Percentiles rank a stretch among this genome's conserved stretches.
Conservation (phyloP, 352 stramenopile genomes). For the Pythium coloratum region DNA sequence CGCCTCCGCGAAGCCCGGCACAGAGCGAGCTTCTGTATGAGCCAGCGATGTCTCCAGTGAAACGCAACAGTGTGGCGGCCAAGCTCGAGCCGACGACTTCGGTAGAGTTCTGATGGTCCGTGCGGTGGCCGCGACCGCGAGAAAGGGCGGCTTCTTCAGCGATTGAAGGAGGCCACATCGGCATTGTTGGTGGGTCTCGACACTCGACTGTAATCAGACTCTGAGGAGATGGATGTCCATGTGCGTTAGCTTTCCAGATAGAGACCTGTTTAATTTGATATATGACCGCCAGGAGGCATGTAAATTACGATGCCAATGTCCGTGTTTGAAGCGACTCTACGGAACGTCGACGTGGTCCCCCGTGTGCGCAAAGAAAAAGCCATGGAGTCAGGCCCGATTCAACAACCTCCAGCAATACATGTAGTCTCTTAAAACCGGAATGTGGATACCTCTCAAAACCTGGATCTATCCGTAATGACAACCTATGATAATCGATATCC, state of each 20-base stretch:
- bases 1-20: slow-evolving; percentile 4
- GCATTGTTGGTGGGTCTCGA: slow-evolving; percentile 7
- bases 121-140: slow-evolving; percentile 9
- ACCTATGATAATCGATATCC: slow-evolving; percentile 8
- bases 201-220: slow-evolving; percentile 18
- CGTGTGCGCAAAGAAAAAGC: slow-evolving; percentile 21
- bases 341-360: slow-evolving; percentile 1
- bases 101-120: slow-evolving; percentile 25
- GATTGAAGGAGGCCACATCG: background rate
- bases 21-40: background rate
- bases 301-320: slow-evolving; percentile 19
- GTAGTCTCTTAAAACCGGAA: background rate
- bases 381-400: slow-evolving; percentile 29
- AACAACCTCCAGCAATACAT: slow-evolving; percentile 19
- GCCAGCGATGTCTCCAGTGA: background rate
- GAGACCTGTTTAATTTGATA: slow-evolving; percentile 24
- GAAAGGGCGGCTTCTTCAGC: background rate
- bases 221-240: slow-evolving; percentile 1
- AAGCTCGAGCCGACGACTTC: slow-evolving; percentile 9
- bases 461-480: background rate
- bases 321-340: slow-evolving; percentile 16
- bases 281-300: slow-evolving; percentile 11
- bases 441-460: background rate
- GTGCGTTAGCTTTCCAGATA: slow-evolving; percentile 17
- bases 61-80: background rate